Conservation (phyloP, 441 rosid genomes). For the Omphalea diandra region DNA sequence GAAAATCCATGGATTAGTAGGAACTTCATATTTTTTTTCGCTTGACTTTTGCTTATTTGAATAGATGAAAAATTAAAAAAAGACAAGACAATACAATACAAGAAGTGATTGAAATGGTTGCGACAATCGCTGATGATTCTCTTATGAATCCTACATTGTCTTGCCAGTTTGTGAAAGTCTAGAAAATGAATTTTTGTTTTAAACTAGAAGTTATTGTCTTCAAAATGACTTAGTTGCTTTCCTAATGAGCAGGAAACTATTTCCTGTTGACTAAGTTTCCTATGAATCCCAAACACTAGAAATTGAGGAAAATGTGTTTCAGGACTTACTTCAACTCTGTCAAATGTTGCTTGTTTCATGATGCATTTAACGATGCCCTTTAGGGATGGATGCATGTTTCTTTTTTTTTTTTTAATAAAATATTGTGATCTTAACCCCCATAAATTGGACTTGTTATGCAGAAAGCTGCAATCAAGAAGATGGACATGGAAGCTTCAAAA, state of each 20-base stretch:
- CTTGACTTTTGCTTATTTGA: too few relatives aligned
- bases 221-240: neutral
- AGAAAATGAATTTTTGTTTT: neutral
- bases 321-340: neutral
- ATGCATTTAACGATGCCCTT: neutral
- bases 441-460: conserved; percentile 29
- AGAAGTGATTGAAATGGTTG: neutral
- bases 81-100: too few relatives aligned
- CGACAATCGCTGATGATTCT: neutral
- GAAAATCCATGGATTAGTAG: too few relatives aligned
- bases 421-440: neutral
- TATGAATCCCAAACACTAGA: neutral
- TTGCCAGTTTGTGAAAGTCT: neutral
- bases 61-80: too few relatives aligned
- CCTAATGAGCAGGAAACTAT: neutral
- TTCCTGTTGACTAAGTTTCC: neutral
- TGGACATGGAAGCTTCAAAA: conserved; percentile 96
- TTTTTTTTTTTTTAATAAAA: neutral
- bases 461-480: conserved; percentile 99
- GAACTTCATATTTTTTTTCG: too few relatives aligned
- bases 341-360: neutral
- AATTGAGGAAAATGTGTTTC: neutral
- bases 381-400: neutral
- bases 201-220: neutral
- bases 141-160: neutral